Percentiles rank a stretch among this genome's conserved stretches.
Evolutionary conservation across 2,329 filamentous ascomycete genomes (phyloP).

Genomic region (Balansia obtecta): DNA sequence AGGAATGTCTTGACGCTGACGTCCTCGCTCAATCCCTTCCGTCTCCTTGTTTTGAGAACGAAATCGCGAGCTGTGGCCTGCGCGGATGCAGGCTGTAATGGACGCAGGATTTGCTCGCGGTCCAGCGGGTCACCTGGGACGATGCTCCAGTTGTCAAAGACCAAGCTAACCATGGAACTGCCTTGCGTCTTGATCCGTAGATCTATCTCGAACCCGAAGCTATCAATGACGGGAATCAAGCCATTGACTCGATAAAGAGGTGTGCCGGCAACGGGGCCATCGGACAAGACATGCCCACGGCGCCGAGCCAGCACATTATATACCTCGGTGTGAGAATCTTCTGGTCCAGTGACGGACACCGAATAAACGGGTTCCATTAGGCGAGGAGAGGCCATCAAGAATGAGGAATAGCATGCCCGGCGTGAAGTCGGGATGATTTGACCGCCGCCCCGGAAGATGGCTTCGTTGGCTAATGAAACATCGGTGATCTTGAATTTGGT

Average conservation of each 20-base stretch:
- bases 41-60: slow-evolving; percentile 83
- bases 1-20: slow-evolving; percentile 93
- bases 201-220: slow-evolving; percentile 96
- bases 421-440: slow-evolving; percentile 95
- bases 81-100: slow-evolving; percentile 75
- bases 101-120: slow-evolving; percentile 66
- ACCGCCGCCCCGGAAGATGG: slow-evolving; percentile 88
- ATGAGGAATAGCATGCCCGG: slow-evolving; percentile 86
- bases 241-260: slow-evolving; percentile 87
- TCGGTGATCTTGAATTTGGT: slow-evolving; percentile 96
- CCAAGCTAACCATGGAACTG: slow-evolving; percentile 76
- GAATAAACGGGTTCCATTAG: slow-evolving; percentile 95
- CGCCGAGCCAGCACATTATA: slow-evolving; percentile 87
- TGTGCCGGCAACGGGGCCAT: slow-evolving; percentile 86
- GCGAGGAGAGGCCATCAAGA: slow-evolving; percentile 90
- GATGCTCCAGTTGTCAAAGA: slow-evolving; percentile 93
- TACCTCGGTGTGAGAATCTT: slow-evolving; percentile 74
- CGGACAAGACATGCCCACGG: slow-evolving; percentile 85
- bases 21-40: slow-evolving; percentile 92
- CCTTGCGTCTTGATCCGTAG: slow-evolving; percentile 92
- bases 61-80: slow-evolving; percentile 92
- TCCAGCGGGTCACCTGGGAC: slow-evolving; percentile 94
- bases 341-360: slow-evolving; percentile 84
- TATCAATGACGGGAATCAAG: slow-evolving; percentile 89
- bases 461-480: slow-evolving; percentile 71